Conservation (phyloP, 148 eudicot genomes). For the Vaccinium vitisidaea region DNA sequence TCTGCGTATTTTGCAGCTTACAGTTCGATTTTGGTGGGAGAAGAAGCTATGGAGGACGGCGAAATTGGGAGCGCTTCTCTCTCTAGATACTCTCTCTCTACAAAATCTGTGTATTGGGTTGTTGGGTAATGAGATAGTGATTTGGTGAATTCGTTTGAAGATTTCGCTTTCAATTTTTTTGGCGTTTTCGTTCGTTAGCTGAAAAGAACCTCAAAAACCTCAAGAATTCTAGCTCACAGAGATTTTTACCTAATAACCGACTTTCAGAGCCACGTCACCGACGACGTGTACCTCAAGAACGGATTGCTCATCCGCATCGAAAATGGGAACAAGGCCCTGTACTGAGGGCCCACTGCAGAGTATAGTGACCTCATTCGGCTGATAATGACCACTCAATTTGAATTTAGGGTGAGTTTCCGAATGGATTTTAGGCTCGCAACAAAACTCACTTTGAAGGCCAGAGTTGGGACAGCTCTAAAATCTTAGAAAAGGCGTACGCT, state of each 20-base stretch:
- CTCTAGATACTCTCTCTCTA: background rate
- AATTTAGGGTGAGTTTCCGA: no score
- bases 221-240: background rate
- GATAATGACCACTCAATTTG: no score
- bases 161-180: background rate
- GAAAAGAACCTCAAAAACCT: background rate
- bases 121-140: background rate
- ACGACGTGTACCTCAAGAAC: background rate
- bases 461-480: no score
- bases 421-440: no score
- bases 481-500: no score
- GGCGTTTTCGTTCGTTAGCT: background rate
- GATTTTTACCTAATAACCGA: background rate
- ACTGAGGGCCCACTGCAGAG: no score
- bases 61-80: background rate
- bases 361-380: no score
- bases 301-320: background rate
- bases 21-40: background rate
- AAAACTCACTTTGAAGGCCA: no score
- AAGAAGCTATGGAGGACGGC: background rate
- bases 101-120: background rate
- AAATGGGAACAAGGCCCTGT: no score
- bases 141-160: background rate
- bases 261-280: conserved; percentile 7
- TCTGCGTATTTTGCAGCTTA: background rate